These are phyloP conservation scores for Globisporangium perplexum DNA, from an alignment of 352 stramenopile species.

Conservation along the genomic window DNA sequence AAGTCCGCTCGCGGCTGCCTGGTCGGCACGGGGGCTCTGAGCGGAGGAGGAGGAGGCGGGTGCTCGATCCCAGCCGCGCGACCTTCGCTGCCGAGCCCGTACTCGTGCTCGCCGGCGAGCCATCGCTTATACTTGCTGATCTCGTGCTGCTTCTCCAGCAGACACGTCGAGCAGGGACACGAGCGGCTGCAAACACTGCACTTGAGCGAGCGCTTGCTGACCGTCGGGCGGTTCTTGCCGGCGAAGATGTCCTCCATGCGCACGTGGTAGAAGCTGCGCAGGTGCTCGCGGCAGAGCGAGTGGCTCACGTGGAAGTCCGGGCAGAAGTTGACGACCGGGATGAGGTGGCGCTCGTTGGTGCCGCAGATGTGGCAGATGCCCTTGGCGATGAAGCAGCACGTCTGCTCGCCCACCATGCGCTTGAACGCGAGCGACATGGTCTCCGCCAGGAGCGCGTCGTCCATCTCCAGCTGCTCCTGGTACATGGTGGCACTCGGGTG, in stretches of 20 bases:
- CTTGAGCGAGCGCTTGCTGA: constrained; percentile 54
- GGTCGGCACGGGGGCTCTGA: not conserved
- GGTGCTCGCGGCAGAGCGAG: constrained; percentile 67
- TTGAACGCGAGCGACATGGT: constrained; percentile 49
- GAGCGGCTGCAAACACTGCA: constrained; percentile 55
- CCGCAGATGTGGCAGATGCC: constrained; percentile 66
- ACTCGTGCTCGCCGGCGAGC: constrained; percentile 15
- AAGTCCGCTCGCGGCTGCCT: not conserved
- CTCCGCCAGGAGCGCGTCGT: constrained; percentile 33
- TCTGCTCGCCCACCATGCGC: constrained; percentile 43
- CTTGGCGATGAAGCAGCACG: constrained; percentile 72
- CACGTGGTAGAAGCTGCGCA: constrained; percentile 66
- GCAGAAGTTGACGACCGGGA: constrained; percentile 77
- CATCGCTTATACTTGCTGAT: constrained; percentile 23
- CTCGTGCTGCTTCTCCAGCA: constrained; percentile 24
- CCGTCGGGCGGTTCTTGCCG: constrained; percentile 55
- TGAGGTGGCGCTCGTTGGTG: constrained; percentile 31
- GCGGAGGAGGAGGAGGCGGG: no score
- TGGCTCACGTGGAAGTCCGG: constrained; percentile 54
- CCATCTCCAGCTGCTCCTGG: constrained; percentile 25
- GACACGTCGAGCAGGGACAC: constrained; percentile 58
- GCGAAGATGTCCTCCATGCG: constrained; percentile 71
- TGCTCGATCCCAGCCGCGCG: constrained; percentile 28
- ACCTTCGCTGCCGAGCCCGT: constrained; percentile 20
- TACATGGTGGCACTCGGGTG: not conserved